These are phyloP conservation scores for Coniferiporia weirii DNA, from an alignment of 1,284 basidiomycete genomes.

Conservation along the genomic window DNA sequence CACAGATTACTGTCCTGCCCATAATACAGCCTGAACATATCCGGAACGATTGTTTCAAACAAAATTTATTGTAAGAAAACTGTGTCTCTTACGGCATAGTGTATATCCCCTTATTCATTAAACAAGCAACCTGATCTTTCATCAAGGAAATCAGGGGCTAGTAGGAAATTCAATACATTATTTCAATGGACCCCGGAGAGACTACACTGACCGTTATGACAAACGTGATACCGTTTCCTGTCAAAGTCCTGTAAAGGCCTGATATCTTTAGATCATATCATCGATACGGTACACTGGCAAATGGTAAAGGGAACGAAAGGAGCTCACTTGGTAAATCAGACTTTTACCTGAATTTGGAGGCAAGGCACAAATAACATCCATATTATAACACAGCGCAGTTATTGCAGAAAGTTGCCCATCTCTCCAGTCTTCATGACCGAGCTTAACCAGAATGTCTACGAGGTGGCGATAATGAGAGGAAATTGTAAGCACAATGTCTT, in stretches of 20 bases:
- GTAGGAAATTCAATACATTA: neutral
- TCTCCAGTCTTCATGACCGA: neutral
- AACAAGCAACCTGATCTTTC: neutral
- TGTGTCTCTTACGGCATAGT: neutral
- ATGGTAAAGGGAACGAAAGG: neutral
- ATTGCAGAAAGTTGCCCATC: neutral
- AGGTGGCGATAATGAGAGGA: neutral
- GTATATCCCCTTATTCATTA: neutral
- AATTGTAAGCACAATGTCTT: neutral
- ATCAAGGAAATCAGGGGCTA: constrained; percentile 3
- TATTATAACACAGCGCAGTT: neutral
- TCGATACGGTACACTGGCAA: neutral
- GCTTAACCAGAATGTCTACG: neutral
- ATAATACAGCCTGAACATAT: neutral
- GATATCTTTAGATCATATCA: neutral
- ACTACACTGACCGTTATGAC: neutral
- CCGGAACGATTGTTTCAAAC: neutral
- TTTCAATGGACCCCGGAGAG: neutral
- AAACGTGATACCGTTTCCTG: neutral
- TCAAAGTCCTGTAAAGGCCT: neutral
- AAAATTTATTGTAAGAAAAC: neutral
- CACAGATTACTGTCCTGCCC: neutral
- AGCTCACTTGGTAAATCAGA: neutral
- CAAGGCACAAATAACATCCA: neutral
- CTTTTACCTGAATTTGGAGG: neutral